Evolutionary conservation across 2,329 filamentous ascomycete species (phyloP).

Genomic region (Hypoxylon sp.): DNA sequence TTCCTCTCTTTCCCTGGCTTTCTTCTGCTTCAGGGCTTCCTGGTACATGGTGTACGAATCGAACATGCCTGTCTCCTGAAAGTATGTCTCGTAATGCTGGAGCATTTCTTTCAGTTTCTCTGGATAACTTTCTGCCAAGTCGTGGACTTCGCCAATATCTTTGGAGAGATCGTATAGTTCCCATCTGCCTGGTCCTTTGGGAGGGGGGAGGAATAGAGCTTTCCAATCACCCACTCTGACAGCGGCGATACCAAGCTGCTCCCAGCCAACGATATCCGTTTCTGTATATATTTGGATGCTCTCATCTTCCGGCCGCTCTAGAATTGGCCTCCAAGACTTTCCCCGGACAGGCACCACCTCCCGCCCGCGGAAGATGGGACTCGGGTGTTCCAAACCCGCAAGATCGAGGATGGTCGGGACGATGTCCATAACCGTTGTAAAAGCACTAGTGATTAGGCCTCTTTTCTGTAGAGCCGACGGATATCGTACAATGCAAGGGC

Average conservation of each 20-base stretch:
- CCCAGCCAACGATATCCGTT: conserved; percentile 43
- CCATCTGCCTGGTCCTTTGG: conserved; percentile 41
- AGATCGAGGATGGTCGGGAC: conserved; percentile 65
- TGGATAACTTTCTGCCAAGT: conserved; percentile 35
- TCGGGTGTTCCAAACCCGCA: conserved; percentile 59
- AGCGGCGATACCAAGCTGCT: conserved; percentile 41
- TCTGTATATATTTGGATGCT: conserved; percentile 36
- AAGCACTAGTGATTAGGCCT: conserved; percentile 61
- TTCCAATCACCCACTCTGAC: conserved; percentile 43
- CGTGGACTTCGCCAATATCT: conserved; percentile 41
- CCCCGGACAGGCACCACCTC: conserved; percentile 40
- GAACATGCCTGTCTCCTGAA: conserved; percentile 46
- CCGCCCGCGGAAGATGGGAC: conserved; percentile 44
- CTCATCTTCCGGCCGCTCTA: conserved; percentile 38
- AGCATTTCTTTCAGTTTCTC: conserved; percentile 42
- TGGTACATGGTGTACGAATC: conserved; percentile 43
- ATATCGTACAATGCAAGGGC: conserved; percentile 58
- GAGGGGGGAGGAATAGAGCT: conserved; percentile 41
- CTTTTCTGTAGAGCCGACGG: conserved; percentile 35
- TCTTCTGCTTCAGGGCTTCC: conserved; percentile 36
- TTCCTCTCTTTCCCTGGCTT: conserved; percentile 6
- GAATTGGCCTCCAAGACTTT: conserved; percentile 42
- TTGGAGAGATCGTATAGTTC: conserved; percentile 42
- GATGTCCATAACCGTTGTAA: conserved; percentile 68
- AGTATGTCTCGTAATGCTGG: conserved; percentile 42